Conservation (phyloP, 768 basidiomycete species). For the Cystobasidium ongulense region DNA sequence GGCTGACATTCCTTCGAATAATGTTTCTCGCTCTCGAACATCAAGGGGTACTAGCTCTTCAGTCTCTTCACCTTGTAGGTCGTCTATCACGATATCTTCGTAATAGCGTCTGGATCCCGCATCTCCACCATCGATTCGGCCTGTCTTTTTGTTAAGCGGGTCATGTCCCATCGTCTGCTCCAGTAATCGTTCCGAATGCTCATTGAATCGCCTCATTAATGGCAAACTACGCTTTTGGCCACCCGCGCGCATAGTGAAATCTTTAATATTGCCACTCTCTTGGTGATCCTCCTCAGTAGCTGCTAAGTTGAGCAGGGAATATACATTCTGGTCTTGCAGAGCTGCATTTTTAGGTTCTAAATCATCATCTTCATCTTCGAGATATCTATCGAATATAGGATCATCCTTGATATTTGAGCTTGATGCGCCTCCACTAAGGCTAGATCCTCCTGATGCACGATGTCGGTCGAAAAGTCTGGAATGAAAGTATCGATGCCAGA, state of each 20-base stretch:
- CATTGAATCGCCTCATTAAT: conserved; percentile 91
- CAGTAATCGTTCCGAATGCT: conserved; percentile 83
- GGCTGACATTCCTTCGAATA: conserved; percentile 17
- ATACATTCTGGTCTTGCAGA: conserved; percentile 54
- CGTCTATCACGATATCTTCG: conserved; percentile 70
- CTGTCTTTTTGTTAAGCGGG: conserved; percentile 44
- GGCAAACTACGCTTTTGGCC: conserved; percentile 78
- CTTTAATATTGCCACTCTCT: conserved; percentile 79
- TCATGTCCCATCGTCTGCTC: conserved; percentile 50
- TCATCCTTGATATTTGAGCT: conserved; percentile 75
- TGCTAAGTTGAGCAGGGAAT: conserved; percentile 71
- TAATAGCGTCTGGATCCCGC: conserved; percentile 50
- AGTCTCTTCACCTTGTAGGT: conserved; percentile 63
- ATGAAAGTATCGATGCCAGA: conserved; percentile 95
- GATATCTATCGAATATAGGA: conserved; percentile 85
- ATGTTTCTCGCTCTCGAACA: conserved; percentile 44
- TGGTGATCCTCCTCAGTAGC: conserved; percentile 86
- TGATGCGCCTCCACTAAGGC: conserved; percentile 63
- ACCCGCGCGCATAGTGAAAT: conserved; percentile 92
- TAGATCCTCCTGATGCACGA: conserved; percentile 69
- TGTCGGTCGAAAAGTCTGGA: conserved; percentile 92
- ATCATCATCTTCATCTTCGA: conserved; percentile 91
- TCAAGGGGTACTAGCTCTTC: conserved; percentile 67
- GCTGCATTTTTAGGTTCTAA: conserved; percentile 66
- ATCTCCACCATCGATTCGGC: conserved; percentile 49